Evolutionary conservation across 805 yeast species (phyloP).

Genomic region (Monosporozyma unispora): DNA sequence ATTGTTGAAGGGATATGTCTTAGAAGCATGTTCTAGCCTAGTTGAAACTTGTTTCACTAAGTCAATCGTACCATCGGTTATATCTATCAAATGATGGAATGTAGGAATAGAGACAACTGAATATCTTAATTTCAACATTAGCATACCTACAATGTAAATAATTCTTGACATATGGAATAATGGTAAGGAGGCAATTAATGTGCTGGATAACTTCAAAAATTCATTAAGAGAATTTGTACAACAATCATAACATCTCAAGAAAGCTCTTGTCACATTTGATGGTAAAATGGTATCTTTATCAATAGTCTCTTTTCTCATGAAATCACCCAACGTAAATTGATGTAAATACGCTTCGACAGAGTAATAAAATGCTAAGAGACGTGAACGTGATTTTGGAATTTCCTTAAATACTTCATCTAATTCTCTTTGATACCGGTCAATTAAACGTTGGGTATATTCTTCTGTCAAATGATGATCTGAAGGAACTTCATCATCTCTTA

Average conservation of each 20-base stretch:
- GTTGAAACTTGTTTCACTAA: slow-evolving; percentile 20
- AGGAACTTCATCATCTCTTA: slow-evolving; percentile 5
- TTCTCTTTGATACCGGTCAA: slow-evolving; percentile 40
- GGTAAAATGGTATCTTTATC: slow-evolving; percentile 15
- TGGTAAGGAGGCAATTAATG: slow-evolving; percentile 49
- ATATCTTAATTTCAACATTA: slow-evolving; percentile 45
- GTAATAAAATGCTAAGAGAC: slow-evolving; percentile 42
- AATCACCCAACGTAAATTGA: slow-evolving; percentile 40
- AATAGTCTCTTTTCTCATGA: slow-evolving; percentile 13
- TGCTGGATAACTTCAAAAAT: slow-evolving; percentile 37
- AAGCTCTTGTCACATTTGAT: slow-evolving; percentile 32
- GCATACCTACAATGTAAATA: slow-evolving; percentile 57
- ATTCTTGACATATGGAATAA: slow-evolving; percentile 47
- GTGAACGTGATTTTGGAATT: slow-evolving; percentile 34
- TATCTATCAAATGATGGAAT: slow-evolving; percentile 34
- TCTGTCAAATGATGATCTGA: slow-evolving; percentile 13
- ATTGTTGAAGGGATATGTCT: slow-evolving; percentile 38
- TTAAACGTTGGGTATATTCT: slow-evolving; percentile 9
- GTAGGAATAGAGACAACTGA: slow-evolving; percentile 46
- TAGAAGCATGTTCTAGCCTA: slow-evolving; percentile 22
- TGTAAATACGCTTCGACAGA: slow-evolving; percentile 60
- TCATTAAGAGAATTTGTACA: slow-evolving; percentile 44
- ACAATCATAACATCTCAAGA: slow-evolving; percentile 44
- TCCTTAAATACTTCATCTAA: slow-evolving; percentile 34
- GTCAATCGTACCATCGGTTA: slow-evolving; percentile 39